Percentiles rank a stretch among this genome's conserved stretches.
Conservation (phyloP, 176 grass and related monocot genomes). For the Oryza glumipatula region DNA sequence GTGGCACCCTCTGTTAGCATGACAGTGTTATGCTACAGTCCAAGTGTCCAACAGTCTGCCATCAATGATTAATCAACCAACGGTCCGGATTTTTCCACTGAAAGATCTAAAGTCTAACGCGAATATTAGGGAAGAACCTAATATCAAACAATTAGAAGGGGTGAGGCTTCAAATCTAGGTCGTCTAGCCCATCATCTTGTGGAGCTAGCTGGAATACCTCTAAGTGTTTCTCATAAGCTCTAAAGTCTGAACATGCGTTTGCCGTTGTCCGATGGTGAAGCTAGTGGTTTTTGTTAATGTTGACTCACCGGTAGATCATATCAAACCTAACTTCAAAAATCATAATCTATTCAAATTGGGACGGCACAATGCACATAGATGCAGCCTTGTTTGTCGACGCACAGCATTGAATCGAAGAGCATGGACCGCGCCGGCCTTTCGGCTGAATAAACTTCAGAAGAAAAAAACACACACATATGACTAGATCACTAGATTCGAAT, state of each 20-base stretch:
- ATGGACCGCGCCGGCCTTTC: constrained; percentile 3
- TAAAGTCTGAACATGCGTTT: not conserved
- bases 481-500: not conserved
- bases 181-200: too few relatives aligned
- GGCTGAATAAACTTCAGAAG: not conserved
- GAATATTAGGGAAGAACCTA: too few relatives aligned
- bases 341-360: not conserved
- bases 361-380: not conserved
- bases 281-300: not conserved
- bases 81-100: not conserved
- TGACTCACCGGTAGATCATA: not conserved
- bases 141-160: too few relatives aligned
- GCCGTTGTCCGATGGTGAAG: not conserved
- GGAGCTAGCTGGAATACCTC: too few relatives aligned
- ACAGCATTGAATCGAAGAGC: not conserved
- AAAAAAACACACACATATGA: not conserved
- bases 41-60: too few relatives aligned
- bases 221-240: too few relatives aligned
- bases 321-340: not conserved
- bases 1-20: too few relatives aligned
- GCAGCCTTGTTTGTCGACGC: not conserved
- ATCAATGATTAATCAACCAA: not conserved
- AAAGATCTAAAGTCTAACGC: not conserved
- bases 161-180: too few relatives aligned
- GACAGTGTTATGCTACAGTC: too few relatives aligned